Evolutionary conservation across 192 early-diverging fungal genomes (phyloP), one percentile per base, ranked within the genome.

Genomic region (Coemansia sp.): DNA sequence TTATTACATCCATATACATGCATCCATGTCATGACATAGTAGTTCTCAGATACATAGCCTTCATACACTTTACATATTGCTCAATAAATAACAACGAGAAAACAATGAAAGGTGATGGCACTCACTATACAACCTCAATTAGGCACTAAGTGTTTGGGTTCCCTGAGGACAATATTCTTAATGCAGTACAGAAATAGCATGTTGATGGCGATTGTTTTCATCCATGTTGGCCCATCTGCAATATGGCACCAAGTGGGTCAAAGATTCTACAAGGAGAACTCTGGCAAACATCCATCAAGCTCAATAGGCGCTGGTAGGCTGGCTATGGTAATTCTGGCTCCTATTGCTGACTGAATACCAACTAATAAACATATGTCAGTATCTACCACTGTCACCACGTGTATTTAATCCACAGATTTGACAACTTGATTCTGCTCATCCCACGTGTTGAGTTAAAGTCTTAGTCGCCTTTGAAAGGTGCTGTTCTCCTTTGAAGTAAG

Each of bases 351-450:
- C 72, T 92, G 91, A 68, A 92, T 72, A 4, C 93, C 92, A 55
- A 94, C 93, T 40, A 92, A 92, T 66, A 94, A 85, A 50, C 92
- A 94, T 4, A 94, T 73, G 16, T 91, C 92, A 55, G 92, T 94
- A 24, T 91, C 92, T 34, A 87, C 84, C 36, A 47, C 5, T 47
- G 15, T n/a, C 15, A 47, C 7, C n/a, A 22, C 1, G 6, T 22
- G n/a, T 8, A 29, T 27, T 49, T 49, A 49, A 49, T 49, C 47
- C 6, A 49, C 47, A 49, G 20, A 49, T 49, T 15, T 8, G 7
- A 49, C 8, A 5, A 5, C 47, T 49, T 49, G 47, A 49, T 49
- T 49, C 20, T 49, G 3, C 1, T 5, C 47, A 49, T 49, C 47
- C 47, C 47, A 49, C 47, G n/a, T 49, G 47, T 7, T 15, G 6